phyloP scores from a whole-genome alignment of 805 yeast genomes.

The Brettanomyces nanus region DNA sequence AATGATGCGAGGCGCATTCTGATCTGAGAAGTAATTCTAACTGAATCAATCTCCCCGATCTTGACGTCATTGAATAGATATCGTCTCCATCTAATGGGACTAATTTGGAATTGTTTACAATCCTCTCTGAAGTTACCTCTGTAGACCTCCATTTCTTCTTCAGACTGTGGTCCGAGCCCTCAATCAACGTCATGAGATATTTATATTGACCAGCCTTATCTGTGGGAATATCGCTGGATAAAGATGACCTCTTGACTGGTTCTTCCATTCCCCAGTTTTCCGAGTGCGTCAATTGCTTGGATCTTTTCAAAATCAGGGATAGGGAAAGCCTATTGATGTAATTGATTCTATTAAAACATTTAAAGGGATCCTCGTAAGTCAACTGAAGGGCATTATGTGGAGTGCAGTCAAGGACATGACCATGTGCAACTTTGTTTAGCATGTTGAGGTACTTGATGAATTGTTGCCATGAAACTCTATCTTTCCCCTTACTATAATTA shows the following conservation, averaged over 20 bases:
- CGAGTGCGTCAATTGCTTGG: background rate
- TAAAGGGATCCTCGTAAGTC: conserved; percentile 22
- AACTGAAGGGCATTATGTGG: conserved; percentile 18
- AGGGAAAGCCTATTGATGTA: conserved; percentile 22
- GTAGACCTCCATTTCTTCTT: conserved; percentile 8
- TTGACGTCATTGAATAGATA: conserved; percentile 22
- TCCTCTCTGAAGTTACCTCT: conserved; percentile 17
- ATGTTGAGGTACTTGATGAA: conserved; percentile 20
- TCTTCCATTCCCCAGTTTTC: background rate
- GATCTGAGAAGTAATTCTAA: conserved; percentile 17
- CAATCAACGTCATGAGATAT: conserved; percentile 15
- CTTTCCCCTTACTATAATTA: conserved; percentile 23
- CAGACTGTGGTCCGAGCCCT: conserved; percentile 6
- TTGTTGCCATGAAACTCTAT: conserved; percentile 28
- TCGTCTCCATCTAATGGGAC: conserved; percentile 18
- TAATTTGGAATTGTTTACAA: conserved; percentile 13
- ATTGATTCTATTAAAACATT: conserved; percentile 18
- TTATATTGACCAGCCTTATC: conserved; percentile 13
- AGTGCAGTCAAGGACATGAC: conserved; percentile 16
- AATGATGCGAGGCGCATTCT: conserved; percentile 30
- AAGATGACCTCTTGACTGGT: background rate
- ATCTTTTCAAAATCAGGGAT: conserved; percentile 14
- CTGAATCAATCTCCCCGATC: conserved; percentile 18
- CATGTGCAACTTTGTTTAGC: conserved; percentile 17
- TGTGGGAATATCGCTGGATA: conserved; percentile 10